phyloP scores from a whole-genome alignment of 345 rosid genomes.

The Physaria fendleri region DNA sequence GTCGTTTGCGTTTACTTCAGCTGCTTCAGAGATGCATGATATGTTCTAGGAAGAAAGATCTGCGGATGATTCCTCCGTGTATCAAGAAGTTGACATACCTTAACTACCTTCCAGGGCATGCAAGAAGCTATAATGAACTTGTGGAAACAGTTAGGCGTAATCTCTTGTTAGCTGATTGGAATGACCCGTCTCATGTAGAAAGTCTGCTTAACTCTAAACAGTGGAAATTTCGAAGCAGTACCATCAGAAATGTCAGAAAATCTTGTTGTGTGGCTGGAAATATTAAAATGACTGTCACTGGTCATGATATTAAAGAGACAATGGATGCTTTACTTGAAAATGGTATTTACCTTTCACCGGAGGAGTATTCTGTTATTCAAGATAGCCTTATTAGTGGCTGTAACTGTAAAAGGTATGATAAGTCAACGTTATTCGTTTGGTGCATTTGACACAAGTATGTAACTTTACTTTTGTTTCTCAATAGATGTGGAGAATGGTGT shows the following conservation, averaged over 20 bases:
- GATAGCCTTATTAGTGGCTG: conserved; percentile 72
- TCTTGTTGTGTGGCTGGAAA: conserved; percentile 99
- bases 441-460: neutral
- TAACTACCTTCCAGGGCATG: conserved; percentile 71
- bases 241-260: conserved; percentile 72
- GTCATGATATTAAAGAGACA: conserved; percentile 90
- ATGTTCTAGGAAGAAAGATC: conserved; percentile 85
- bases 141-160: conserved; percentile 88
- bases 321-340: conserved; percentile 66
- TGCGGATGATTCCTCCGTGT: conserved; percentile 89
- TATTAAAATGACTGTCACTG: conserved; percentile 74
- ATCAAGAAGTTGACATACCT: conserved; percentile 70
- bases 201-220: conserved; percentile 92
- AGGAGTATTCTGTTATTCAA: conserved; percentile 64
- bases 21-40: conserved; percentile 86
- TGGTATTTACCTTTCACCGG: conserved; percentile 55
- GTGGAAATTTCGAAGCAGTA: conserved; percentile 77
- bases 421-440: conserved; percentile 11
- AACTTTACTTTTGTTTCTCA: conserved; percentile 3
- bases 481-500: conserved; percentile 95
- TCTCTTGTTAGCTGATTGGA: conserved; percentile 95
- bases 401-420: conserved; percentile 66
- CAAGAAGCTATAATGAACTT: conserved; percentile 89
- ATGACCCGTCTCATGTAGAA: conserved; percentile 97
- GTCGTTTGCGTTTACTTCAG: conserved; percentile 62